A percentile compares a stretch with the other conserved stretches of the same genome.
These are phyloP conservation scores for Tephrocybe sp. DNA, from an alignment of 768 basidiomycete species.

Conservation along the genomic window DNA sequence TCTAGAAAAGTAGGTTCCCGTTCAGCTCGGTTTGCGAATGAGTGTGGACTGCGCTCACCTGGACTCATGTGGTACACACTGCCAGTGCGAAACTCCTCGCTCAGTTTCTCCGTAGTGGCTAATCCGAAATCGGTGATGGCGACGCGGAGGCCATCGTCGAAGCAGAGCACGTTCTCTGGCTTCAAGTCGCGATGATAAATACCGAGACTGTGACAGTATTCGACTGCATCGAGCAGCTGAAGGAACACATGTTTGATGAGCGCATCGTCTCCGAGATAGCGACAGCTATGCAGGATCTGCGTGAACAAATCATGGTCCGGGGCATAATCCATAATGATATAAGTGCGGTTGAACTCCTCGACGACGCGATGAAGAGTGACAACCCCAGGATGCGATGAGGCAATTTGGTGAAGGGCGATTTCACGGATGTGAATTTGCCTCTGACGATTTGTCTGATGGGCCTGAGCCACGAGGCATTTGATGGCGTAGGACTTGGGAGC, in stretches of 20 bases:
- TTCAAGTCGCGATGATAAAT: conserved; percentile 98
- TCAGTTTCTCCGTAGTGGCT: conserved; percentile 83
- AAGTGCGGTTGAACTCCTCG: conserved; percentile 80
- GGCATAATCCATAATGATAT: conserved; percentile 93
- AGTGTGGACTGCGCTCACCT: conserved; percentile 43
- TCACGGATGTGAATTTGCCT: conserved; percentile 86
- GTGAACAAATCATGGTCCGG: conserved; percentile 90
- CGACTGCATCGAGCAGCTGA: conserved; percentile 92
- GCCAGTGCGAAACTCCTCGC: conserved; percentile 90
- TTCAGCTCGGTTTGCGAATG: background rate
- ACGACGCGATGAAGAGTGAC: conserved; percentile 89
- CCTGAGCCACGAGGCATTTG: conserved; percentile 78
- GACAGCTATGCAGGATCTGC: conserved; percentile 77
- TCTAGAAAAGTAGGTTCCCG: conserved; percentile 50
- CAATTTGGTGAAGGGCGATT: conserved; percentile 77
- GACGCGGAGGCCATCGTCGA: conserved; percentile 73
- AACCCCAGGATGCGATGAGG: conserved; percentile 76
- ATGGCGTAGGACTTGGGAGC: conserved; percentile 77
- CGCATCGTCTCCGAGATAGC: conserved; percentile 81
- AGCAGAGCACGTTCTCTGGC: conserved; percentile 94
- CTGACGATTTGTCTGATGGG: conserved; percentile 53
- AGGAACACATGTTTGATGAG: conserved; percentile 91
- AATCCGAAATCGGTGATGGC: conserved; percentile 96
- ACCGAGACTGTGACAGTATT: conserved; percentile 87
- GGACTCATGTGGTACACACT: conserved; percentile 98